phyloP scores from a whole-genome alignment of 192 early-diverging fungal species.

The Dimargaris verticillata region DNA sequence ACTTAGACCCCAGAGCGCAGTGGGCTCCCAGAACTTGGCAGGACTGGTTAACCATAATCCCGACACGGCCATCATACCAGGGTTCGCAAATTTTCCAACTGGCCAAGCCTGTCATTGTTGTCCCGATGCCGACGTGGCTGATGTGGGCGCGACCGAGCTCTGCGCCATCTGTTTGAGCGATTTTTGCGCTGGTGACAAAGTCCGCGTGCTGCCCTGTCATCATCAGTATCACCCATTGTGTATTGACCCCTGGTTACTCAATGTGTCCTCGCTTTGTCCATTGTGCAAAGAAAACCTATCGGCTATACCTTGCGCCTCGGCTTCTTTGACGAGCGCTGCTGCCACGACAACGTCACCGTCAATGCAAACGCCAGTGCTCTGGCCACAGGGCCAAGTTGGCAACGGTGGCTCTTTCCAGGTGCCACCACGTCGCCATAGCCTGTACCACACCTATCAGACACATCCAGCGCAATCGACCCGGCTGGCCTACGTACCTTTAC shows the following conservation, averaged over 20 bases:
- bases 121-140: neutral
- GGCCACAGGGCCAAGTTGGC: too few relatives aligned
- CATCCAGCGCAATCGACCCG: too few relatives aligned
- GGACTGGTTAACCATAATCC: neutral
- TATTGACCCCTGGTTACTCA: constrained; percentile 4
- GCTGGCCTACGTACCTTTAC: too few relatives aligned
- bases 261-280: neutral
- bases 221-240: neutral
- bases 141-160: neutral
- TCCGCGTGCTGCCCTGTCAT: constrained; percentile 1
- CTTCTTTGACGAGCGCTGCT: too few relatives aligned
- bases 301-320: too few relatives aligned
- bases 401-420: too few relatives aligned
- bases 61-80: neutral
- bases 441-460: too few relatives aligned
- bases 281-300: too few relatives aligned
- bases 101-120: neutral
- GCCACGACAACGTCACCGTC: too few relatives aligned
- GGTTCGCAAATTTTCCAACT: neutral
- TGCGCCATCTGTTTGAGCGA: neutral
- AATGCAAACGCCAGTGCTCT: too few relatives aligned
- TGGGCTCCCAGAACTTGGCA: too few relatives aligned
- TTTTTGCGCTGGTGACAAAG: neutral
- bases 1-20: neutral
- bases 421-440: too few relatives aligned